Evolutionary conservation across 2,329 filamentous ascomycete genomes (phyloP), one percentile per base, ranked within the genome.

Genomic region (Dendryphion nanum): DNA sequence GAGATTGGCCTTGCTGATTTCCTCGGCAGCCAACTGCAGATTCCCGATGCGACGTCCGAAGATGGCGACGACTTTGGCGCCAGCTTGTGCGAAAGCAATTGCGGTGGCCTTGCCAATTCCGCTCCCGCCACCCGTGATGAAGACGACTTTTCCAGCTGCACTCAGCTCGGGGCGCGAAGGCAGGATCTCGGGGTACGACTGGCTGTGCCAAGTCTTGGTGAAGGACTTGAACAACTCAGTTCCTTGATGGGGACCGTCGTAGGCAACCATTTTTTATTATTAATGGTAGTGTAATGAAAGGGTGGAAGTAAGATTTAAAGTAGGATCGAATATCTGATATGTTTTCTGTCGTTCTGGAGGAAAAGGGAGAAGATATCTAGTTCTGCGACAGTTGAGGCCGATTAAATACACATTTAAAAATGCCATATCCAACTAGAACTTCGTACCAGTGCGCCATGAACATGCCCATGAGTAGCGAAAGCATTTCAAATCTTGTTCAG

Each of bases 191-290:
- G 53, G 46, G 39, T 70, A 64, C 3, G 61, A 50, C 15, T 55
- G 52, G 10, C 48, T 55, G 48, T 68, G 68, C 47, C 55, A 67
- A 3, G 47, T 64, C 37, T 51, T 44, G 33, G 69, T 72, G 45
- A 65, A 65, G 15, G 64, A 67, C 29, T 41, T 38, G 48, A 24
- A 26, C n/a, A 18, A n/a, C 17, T 35, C 18, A 19, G 23, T 19
- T 37, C 41, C 41, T 23, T 30, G 37, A 32, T 43, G 30, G 21
- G 37, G 40, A n/a, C 33, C 40, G 26, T 21, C 5, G 24, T 29
- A 38, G 28, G 16, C 36, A 30, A 12, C 19, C 32, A 36, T 42
- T 13, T 26, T 42, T 42, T 32, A 17, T n/a, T n/a, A n/a, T 14
- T 67, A 64, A 35, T 68, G 58, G 36, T 20, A 18, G 24, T 10